Evolutionary conservation across 2,329 filamentous ascomycete genomes (phyloP).

Genomic region (Fusarium equiseti): DNA sequence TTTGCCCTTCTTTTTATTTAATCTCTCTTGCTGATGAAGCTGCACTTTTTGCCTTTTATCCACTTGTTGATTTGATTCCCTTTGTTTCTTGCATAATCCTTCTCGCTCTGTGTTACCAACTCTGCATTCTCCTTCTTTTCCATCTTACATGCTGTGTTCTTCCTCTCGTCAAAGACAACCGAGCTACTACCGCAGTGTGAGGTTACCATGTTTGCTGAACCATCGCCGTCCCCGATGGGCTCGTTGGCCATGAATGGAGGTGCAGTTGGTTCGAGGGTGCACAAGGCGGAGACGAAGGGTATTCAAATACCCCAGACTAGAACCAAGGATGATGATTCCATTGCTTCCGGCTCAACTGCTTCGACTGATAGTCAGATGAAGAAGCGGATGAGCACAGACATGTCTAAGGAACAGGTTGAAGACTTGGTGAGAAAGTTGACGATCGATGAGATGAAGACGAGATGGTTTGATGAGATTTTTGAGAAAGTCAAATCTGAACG

Average conservation of each 20-base stretch:
- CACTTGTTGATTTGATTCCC: neutral
- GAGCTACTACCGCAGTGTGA: constrained; percentile 18
- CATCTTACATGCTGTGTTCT: constrained; percentile 8
- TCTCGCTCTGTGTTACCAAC: neutral
- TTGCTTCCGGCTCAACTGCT: constrained; percentile 34
- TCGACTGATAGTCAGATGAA: constrained; percentile 34
- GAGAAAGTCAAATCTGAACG: constrained; percentile 47
- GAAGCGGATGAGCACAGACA: constrained; percentile 41
- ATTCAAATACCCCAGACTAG: constrained; percentile 40
- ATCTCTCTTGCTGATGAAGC: neutral
- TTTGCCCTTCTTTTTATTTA: constrained; percentile 2
- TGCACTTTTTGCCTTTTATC: constrained; percentile 15
- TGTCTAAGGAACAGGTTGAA: constrained; percentile 46
- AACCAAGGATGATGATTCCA: constrained; percentile 27
- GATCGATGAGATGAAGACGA: constrained; percentile 46
- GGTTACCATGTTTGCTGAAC: constrained; percentile 31
- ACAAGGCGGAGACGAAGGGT: constrained; percentile 9
- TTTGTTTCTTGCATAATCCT: neutral
- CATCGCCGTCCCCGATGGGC: constrained; percentile 27
- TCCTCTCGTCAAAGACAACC: constrained; percentile 12
- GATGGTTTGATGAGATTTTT: constrained; percentile 46
- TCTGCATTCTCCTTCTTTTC: neutral
- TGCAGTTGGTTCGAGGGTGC: constrained; percentile 8
- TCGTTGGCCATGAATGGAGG: constrained; percentile 20
- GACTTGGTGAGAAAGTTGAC: constrained; percentile 42